phyloP scores from a whole-genome alignment of 2,329 filamentous ascomycete species.

The Epichloe gansuensis region DNA sequence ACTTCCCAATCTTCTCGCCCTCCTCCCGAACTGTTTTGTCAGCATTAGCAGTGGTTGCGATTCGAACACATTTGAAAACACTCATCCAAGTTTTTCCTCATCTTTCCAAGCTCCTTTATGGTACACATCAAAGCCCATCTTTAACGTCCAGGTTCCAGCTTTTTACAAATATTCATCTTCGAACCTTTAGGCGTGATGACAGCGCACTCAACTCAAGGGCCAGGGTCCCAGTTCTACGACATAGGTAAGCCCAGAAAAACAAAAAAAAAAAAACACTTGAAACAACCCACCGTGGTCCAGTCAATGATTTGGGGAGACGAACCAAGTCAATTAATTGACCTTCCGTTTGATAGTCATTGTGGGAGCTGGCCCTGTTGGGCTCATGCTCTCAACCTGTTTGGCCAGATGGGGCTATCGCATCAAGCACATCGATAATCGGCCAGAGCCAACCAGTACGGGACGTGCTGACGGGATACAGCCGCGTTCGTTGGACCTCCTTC shows the following conservation, averaged over 20 bases:
- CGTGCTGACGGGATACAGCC: constrained; percentile 89
- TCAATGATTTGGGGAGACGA: neutral
- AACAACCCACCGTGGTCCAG: neutral
- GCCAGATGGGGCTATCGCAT: constrained; percentile 90
- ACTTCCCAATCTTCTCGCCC: neutral
- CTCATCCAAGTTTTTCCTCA: neutral
- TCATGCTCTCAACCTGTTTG: constrained; percentile 78
- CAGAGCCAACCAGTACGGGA: constrained; percentile 73
- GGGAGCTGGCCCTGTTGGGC: constrained; percentile 77
- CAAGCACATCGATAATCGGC: constrained; percentile 85
- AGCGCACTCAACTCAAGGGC: neutral
- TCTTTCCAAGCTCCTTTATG: neutral
- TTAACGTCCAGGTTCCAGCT: neutral
- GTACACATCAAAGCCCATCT: neutral
- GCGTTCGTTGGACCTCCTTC: constrained; percentile 71
- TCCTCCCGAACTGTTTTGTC: neutral
- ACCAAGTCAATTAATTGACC: neutral
- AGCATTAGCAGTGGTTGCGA: neutral
- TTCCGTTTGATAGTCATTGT: constrained; percentile 53
- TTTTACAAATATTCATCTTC: neutral
- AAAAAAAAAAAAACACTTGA: neutral
- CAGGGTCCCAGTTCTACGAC: constrained; percentile 24
- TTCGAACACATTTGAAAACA: neutral
- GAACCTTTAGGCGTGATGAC: neutral
- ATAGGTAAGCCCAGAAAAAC: constrained; percentile 24